phyloP scores from a whole-genome alignment of 768 basidiomycete genomes.

The Boletellus ananas region DNA sequence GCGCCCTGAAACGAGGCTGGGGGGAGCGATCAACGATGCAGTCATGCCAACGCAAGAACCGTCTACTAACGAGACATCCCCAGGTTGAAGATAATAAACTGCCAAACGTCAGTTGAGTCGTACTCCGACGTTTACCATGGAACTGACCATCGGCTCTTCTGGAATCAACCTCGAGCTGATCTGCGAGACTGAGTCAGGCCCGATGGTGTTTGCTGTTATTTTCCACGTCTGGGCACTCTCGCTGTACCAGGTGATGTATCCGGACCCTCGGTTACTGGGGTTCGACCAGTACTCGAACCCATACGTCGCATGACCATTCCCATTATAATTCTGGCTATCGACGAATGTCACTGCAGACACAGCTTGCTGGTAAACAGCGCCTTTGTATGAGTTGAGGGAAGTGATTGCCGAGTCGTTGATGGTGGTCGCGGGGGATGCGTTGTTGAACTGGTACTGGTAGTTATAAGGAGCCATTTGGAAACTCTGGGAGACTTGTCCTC shows the following conservation, averaged over 20 bases:
- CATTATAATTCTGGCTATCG: constrained; percentile 53
- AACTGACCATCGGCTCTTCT: constrained; percentile 89
- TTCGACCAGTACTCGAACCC: constrained; percentile 82
- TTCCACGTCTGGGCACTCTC: constrained; percentile 69
- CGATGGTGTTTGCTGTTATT: constrained; percentile 60
- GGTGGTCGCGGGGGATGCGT: constrained; percentile 46
- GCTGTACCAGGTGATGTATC: constrained; percentile 83
- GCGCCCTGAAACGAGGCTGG: constrained; percentile 65
- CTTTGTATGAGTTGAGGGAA: constrained; percentile 61
- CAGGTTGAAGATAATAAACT: constrained; percentile 85
- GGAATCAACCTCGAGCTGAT: constrained; percentile 67
- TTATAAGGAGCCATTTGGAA: constrained; percentile 81
- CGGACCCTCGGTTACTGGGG: constrained; percentile 57
- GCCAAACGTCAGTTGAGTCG: constrained; percentile 8
- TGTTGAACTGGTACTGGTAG: constrained; percentile 58
- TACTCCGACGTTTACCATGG: constrained; percentile 1
- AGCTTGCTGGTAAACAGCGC: constrained; percentile 73
- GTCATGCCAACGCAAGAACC: not conserved
- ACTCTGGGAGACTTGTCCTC: constrained; percentile 75
- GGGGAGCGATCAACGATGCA: constrained; percentile 3
- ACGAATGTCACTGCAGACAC: constrained; percentile 59
- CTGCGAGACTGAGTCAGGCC: constrained; percentile 53
- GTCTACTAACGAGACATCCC: constrained; percentile 60
- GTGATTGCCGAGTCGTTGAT: constrained; percentile 53
- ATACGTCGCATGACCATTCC: constrained; percentile 53